phyloP scores from a whole-genome alignment of 148 eudicot species.

The Chenopodium formosanum region DNA sequence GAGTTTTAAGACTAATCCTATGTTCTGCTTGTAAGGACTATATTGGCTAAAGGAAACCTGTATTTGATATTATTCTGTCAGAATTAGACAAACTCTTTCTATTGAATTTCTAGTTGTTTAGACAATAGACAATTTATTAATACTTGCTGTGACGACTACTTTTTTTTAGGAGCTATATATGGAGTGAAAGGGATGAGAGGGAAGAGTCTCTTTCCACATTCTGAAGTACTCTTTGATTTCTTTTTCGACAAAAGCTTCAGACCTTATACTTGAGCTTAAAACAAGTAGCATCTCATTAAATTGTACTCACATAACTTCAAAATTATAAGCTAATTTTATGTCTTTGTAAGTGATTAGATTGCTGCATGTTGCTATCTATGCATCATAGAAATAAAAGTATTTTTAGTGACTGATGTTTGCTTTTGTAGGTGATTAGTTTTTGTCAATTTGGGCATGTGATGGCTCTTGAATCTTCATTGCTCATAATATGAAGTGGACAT shows the following conservation, averaged over 20 bases:
- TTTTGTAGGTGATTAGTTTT: background rate
- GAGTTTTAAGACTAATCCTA: slow-evolving; percentile 13
- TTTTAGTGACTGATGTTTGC: background rate
- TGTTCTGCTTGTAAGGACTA: background rate
- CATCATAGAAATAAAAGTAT: background rate
- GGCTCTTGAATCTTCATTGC: background rate
- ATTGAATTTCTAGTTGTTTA: background rate
- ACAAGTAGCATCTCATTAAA: background rate
- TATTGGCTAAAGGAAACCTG: too few species aligned
- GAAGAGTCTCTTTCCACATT: background rate
- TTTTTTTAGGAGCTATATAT: background rate
- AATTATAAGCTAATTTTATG: background rate
- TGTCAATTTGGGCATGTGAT: background rate
- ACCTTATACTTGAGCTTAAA: slow-evolving; percentile 12
- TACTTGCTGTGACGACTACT: background rate
- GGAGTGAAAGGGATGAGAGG: too few species aligned
- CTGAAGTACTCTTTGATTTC: background rate
- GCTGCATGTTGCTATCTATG: background rate
- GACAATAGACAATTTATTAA: too few species aligned
- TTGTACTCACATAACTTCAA: background rate
- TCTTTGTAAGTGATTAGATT: background rate
- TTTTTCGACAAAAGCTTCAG: background rate
- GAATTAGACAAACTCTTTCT: background rate
- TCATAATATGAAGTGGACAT: background rate
- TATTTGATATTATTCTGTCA: too few species aligned